These are phyloP conservation scores for Cinnamomum micranthum DNA, from an alignment of 164 flowering plant genomes.

Conservation along the genomic window DNA sequence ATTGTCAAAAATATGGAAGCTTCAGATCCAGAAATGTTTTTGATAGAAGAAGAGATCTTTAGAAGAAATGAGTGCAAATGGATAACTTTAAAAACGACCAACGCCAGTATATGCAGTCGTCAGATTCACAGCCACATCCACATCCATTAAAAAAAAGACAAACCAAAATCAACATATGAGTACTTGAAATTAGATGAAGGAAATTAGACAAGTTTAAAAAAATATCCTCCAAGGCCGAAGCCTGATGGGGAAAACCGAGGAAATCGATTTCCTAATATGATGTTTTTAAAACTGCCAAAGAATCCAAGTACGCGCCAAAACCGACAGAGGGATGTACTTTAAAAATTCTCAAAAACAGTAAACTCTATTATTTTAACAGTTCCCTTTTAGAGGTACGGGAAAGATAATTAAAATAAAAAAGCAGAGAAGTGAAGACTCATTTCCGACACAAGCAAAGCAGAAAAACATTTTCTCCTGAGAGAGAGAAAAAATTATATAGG, in stretches of 20 bases:
- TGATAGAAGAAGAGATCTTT: too few relatives aligned
- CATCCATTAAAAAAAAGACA: too few relatives aligned
- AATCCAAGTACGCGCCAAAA: conserved; percentile 1
- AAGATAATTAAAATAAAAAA: too few relatives aligned
- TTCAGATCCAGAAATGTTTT: too few relatives aligned
- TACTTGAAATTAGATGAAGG: background rate
- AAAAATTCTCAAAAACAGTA: background rate
- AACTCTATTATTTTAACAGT: too few relatives aligned
- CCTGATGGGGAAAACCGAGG: background rate
- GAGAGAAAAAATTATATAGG: background rate
- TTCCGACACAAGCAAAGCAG: background rate
- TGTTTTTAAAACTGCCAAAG: background rate
- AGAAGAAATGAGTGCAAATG: background rate
- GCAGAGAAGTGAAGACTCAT: background rate
- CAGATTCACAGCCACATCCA: background rate
- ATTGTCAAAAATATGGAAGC: too few relatives aligned
- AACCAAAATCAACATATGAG: background rate
- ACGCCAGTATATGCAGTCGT: background rate
- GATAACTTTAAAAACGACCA: background rate
- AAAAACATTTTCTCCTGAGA: background rate
- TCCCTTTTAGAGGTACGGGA: too few relatives aligned
- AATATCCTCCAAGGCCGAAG: background rate
- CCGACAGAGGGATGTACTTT: background rate
- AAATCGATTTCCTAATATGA: background rate
- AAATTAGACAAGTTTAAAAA: background rate